Conservation (phyloP, 306 rosid species). For the Casuarina glauca region DNA sequence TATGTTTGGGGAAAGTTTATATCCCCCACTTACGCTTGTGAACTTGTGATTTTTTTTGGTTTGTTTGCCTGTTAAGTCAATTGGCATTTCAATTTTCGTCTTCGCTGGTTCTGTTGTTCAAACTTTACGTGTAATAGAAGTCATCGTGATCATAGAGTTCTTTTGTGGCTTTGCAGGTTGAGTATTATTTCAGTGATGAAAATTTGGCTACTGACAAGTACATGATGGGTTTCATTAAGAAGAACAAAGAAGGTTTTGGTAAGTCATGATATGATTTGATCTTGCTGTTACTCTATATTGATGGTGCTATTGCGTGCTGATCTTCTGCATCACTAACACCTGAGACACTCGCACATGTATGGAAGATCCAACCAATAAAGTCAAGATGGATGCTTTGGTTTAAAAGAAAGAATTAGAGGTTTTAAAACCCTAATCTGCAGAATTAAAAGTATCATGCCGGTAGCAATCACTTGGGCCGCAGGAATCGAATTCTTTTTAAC, state of each 20-base stretch:
- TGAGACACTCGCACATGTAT: not conserved
- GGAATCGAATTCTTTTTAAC: no score
- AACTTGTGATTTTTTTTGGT: not conserved
- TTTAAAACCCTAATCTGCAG: not conserved
- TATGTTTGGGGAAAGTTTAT: not conserved
- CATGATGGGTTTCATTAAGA: constrained; percentile 56
- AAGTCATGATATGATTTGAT: constrained; percentile 13
- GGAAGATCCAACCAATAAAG: not conserved
- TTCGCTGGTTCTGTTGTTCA: not conserved
- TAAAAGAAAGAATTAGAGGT: not conserved
- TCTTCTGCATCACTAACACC: not conserved
- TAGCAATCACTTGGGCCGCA: no score
- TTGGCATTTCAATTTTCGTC: no score
- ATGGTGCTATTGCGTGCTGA: not conserved
- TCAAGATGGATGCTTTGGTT: not conserved
- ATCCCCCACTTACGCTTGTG: not conserved
- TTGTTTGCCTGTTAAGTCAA: not conserved
- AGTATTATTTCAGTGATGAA: constrained; percentile 90
- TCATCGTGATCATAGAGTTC: not conserved
- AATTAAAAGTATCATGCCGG: not conserved
- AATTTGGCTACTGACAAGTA: constrained; percentile 69
- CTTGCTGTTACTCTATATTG: not conserved
- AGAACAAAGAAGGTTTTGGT: constrained; percentile 96
- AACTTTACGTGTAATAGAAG: not conserved
- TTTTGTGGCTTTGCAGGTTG: constrained; percentile 64